Evolutionary conservation across 345 rosid species (phyloP), one percentile per base, ranked within the genome.

Genomic region (Dipteronia dyeriana): DNA sequence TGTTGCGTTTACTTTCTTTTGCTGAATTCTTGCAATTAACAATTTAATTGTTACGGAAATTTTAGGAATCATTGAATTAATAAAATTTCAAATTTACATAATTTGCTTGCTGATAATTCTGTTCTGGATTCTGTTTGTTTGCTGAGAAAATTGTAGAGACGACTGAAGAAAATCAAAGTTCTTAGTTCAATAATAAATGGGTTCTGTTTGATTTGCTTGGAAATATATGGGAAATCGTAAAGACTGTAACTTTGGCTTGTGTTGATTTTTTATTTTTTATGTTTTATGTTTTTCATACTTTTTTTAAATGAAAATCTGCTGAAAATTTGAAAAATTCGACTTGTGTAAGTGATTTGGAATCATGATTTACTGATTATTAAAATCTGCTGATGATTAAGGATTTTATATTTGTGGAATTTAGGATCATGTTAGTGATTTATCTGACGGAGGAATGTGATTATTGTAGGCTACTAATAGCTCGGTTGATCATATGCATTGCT

Each of bases 401-500:
- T 14, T 49, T 7, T 49, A 26, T 9, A 47, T 43, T n/a, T 19
- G 61, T 75, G 49, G 49, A 29, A 75, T 64, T 45, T 17, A 10
- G 41, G 3, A 43, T 23, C 9, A 2, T 41, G 45, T 61, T 14
- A 22, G 67, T 14, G n/a, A n/a, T 34, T 54, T 14, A 1, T 73
- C 0, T 66, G 19, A 25, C 56, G 70, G 38, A 20, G 2, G 53
- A 20, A 78, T 43, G 22, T 79, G 78, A 45, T 74, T 34, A 63
- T 75, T 78, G 41, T 76, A 93, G 99, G 94, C 86, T 49, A 92
- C 92, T 19, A 74, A 83, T 31, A 80, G 86, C 83, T 89, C 98
- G 1, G 92, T 87, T 57, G 97, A 95, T 79, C 97, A 93, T 72
- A 91, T 93, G 96, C 83, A 78, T 26, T 93, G 97, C 83, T 93